Evolutionary conservation across 2,329 filamentous ascomycete species (phyloP), one percentile per base, ranked within the genome.

Genomic region (Alternaria solani): DNA sequence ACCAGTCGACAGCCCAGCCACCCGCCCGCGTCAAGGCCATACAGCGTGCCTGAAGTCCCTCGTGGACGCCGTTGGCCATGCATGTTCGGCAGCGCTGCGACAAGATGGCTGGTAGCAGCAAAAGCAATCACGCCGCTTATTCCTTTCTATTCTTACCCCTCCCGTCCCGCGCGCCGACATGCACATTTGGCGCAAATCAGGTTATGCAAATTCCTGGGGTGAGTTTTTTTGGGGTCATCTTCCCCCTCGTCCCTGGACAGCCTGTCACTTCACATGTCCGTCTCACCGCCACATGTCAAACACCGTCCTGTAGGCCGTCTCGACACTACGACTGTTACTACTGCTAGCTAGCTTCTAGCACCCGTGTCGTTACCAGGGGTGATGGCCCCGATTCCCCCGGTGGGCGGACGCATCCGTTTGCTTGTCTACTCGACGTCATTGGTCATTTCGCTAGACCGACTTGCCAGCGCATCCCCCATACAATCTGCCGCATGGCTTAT

Each of bases 391-490:
- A 59, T 52, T 28, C 52, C 49, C 49, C 59, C 59, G 42, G 57
- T 49, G 28, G 57, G 55, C 62, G 59, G 64, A 30, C 57, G 38
- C 63, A 64, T 59, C 66, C 68, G 62, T 46, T 53, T 25, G 49
- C 56, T 51, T 26, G 16, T 30, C 26, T 60, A 16, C n/a, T 26
- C 61, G 12, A 14, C 54, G 28, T 63, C 28, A 69, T 71, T 70
- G 64, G 68, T 62, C 46, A n/a, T 26, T 26, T 14, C 18, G 25
- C 3, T 48, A 47, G 18, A 25, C 12, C 49, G 42, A 59, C 67
- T 69, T 73, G 72, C 67, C 72, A 75, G 58, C 72, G 69, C 72
- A 75, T 74, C 67, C 49, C 61, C 65, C 61, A 68, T 49, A 57
- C 61, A 62, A 59, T 51, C 64, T 49, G 55, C 53, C 44, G 30